These are phyloP conservation scores for Nakazawaea holstii DNA, from an alignment of 805 yeast species.

Conservation along the genomic window DNA sequence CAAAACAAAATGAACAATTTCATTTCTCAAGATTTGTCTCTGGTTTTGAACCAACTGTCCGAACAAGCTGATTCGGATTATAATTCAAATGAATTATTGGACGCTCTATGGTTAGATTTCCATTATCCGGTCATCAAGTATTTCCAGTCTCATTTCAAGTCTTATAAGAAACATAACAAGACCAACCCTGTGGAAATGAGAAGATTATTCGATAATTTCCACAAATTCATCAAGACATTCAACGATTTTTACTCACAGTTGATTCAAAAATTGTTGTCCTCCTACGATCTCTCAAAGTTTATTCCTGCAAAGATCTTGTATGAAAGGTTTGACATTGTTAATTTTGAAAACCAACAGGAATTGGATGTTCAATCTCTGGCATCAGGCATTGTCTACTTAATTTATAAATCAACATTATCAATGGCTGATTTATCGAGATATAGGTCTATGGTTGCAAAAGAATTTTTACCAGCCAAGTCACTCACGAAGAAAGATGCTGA, in stretches of 20 bases:
- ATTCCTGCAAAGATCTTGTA: slow-evolving; percentile 24
- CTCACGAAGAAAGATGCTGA: slow-evolving; percentile 31
- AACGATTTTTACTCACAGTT: slow-evolving; percentile 42
- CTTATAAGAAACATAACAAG: slow-evolving; percentile 13
- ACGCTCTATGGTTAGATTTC: slow-evolving; percentile 52
- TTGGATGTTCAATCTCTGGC: slow-evolving; percentile 7
- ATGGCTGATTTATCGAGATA: slow-evolving; percentile 59
- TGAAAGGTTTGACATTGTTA: slow-evolving; percentile 20
- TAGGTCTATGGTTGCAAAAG: slow-evolving; percentile 41
- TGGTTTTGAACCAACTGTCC: not conserved
- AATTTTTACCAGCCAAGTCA: slow-evolving; percentile 28
- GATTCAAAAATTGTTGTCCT: slow-evolving; percentile 33
- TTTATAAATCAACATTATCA: slow-evolving; percentile 44
- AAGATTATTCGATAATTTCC: slow-evolving; percentile 46
- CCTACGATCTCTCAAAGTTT: slow-evolving; percentile 32
- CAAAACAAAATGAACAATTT: slow-evolving; percentile 41
- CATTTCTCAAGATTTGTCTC: slow-evolving; percentile 32
- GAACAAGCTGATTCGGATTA: slow-evolving; percentile 3
- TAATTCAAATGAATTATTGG: slow-evolving; percentile 32
- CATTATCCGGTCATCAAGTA: slow-evolving; percentile 61
- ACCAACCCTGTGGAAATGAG: slow-evolving; percentile 46
- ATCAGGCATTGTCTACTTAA: slow-evolving; percentile 30
- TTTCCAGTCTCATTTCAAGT: slow-evolving; percentile 36
- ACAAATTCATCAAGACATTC: slow-evolving; percentile 42
- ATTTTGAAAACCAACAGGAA: slow-evolving; percentile 1